Evolutionary conservation across 306 rosid species (phyloP), one percentile per base, ranked within the genome.

Genomic region (Corylus heterophylla): DNA sequence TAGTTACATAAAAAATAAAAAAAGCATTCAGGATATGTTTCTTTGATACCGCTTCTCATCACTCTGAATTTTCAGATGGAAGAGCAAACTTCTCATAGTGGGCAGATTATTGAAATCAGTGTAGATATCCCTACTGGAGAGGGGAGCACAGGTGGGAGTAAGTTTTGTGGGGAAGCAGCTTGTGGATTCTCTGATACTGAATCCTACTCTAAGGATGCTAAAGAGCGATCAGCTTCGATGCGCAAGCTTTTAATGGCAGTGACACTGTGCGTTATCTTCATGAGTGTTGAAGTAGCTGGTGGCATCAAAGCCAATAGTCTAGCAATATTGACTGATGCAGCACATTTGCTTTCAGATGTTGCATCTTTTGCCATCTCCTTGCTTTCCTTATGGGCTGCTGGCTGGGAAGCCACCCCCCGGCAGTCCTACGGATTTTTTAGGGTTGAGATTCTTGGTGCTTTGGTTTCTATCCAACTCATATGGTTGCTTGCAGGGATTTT

Each of bases 361-460:
- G 94, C 94, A 49, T 83, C 94, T 20, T 92, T 92, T 74, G 92
- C 97, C 73, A 92, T 92, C 89, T 92, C 97, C 63, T 81, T 92
- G 73, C 88, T 92, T 73, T 85, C 97, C 27, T 67, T 92, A 55
- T 92, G 97, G 97, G 97, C 94, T 79, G 90, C 92, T 17, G 89
- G 94, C 67, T 92, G 94, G 97, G 92, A 89, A 80, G 94, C 97
- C 74, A 92, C 76, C 68, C 97, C 97, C 29, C 94, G 97, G 66
- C 97, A 89, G 78, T 89, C 94, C 8, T 92, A 92, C 18, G 97
- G 97, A 55, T 92, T 92, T 79, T 89, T 83, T 67, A 86, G 97
- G 80, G 78, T 92, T 67, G 97, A 92, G 85, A 92, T 92, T 88
- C 92, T 92, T 4, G 97, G 97, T 45, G 89, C 97, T 79, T 77